phyloP scores from a whole-genome alignment of 192 early-diverging fungal genomes.

The Blastocladiella britannica region DNA sequence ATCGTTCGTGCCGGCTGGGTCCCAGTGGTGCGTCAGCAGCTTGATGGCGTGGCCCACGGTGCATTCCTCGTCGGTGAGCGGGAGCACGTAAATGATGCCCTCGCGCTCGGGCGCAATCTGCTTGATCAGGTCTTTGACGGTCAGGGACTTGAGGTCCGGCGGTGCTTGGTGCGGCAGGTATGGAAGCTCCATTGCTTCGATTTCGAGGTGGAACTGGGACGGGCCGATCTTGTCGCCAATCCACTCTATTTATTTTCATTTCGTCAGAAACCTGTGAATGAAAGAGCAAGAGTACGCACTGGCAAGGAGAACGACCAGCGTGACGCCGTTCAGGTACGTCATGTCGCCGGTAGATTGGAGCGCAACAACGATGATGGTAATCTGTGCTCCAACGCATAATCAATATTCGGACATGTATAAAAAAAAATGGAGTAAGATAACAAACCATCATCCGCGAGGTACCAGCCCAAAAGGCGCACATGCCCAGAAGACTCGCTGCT shows the following conservation, averaged over 20 bases:
- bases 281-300: no score
- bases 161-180: not conserved
- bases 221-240: not conserved
- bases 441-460: slow-evolving; percentile 2
- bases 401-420: no score
- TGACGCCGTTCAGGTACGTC: not conserved
- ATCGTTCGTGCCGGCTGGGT: no score
- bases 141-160: not conserved
- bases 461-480: not conserved
- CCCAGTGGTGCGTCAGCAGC: no score
- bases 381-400: no score
- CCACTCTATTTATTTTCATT: no score
- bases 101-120: not conserved
- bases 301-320: not conserved
- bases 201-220: not conserved
- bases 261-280: no score
- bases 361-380: not conserved
- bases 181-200: not conserved
- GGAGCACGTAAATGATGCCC: not conserved
- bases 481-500: not conserved
- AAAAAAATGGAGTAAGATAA: no score
- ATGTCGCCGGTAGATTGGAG: not conserved
- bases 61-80: not conserved
- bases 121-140: not conserved
- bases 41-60: not conserved